Conservation (phyloP, 2,329 filamentous ascomycete species). For the Periconia digitata region DNA sequence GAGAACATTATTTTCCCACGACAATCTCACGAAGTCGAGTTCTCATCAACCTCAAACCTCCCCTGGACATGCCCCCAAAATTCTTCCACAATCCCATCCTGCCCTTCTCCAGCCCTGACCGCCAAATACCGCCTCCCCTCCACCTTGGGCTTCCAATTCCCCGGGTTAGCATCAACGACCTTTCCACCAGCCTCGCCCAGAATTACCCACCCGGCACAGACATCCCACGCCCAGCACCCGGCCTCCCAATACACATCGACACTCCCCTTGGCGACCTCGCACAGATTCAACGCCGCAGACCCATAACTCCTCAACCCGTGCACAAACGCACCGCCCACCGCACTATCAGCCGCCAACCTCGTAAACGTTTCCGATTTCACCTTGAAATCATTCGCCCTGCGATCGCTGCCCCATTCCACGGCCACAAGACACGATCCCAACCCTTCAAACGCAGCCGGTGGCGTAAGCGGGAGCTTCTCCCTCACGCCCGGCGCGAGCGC, state of each 20-base stretch:
- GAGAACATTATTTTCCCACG: too few species aligned
- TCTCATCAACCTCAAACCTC: slow-evolving; percentile 46
- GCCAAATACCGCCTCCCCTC: slow-evolving; percentile 61
- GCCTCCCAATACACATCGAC: slow-evolving; percentile 80
- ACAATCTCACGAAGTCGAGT: background rate
- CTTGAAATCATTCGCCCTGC: slow-evolving; percentile 70
- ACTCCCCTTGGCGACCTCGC: slow-evolving; percentile 69
- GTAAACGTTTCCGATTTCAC: slow-evolving; percentile 69
- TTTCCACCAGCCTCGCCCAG: slow-evolving; percentile 72
- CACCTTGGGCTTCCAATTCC: slow-evolving; percentile 63
- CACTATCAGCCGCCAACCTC: slow-evolving; percentile 53
- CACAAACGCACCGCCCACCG: slow-evolving; percentile 72
- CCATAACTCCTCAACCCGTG: slow-evolving; percentile 72
- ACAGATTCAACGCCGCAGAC: slow-evolving; percentile 74
- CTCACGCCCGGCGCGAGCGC: slow-evolving; percentile 20
- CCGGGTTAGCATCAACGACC: slow-evolving; percentile 73
- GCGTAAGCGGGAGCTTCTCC: slow-evolving; percentile 50
- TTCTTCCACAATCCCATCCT: slow-evolving; percentile 51
- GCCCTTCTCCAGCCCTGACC: slow-evolving; percentile 48
- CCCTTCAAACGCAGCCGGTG: slow-evolving; percentile 58
- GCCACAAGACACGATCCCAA: slow-evolving; percentile 67
- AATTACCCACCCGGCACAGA: slow-evolving; percentile 79
- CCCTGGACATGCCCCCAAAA: slow-evolving; percentile 52
- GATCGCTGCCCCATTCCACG: slow-evolving; percentile 72
- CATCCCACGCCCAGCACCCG: slow-evolving; percentile 84